Percentiles rank a stretch among this genome's conserved stretches.
These are phyloP conservation scores for Ceratorhiza oryzae-sativae DNA, from an alignment of 1,284 basidiomycete genomes.

Conservation along the genomic window DNA sequence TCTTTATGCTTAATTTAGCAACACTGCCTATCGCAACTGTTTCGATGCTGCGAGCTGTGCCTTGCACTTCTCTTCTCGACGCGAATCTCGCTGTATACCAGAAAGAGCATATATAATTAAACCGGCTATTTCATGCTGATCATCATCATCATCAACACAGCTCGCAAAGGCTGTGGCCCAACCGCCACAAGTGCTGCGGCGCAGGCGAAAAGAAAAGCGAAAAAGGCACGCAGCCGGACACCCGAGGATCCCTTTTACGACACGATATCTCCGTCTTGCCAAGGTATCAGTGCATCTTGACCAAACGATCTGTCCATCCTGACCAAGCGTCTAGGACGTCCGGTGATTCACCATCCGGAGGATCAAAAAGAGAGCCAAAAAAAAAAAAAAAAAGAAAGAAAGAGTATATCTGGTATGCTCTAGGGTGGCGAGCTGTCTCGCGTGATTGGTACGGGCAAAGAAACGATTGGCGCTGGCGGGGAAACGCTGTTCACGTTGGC, in stretches of 20 bases:
- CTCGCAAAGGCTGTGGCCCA: constrained; percentile 18
- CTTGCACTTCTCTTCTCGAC: background rate
- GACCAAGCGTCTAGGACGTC: constrained; percentile 4
- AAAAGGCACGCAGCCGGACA: background rate
- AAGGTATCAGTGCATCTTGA: no score
- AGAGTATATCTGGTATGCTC: no score
- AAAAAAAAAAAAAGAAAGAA: no score
- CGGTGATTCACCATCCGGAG: constrained; percentile 5
- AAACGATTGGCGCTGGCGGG: constrained; percentile 5
- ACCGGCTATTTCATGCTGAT: background rate
- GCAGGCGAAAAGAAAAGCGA: no score
- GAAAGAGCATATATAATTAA: constrained; percentile 3
- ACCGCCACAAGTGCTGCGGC: no score
- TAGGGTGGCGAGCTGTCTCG: background rate
- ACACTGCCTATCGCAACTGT: background rate
- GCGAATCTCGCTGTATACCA: background rate
- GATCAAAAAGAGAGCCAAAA: background rate
- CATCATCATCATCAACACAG: background rate
- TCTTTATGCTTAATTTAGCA: background rate
- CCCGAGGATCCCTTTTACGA: background rate
- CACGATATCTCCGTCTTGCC: background rate
- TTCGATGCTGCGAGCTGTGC: background rate
- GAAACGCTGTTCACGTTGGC: background rate
- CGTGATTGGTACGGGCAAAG: background rate
- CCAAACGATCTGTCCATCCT: no score